phyloP scores from a whole-genome alignment of 768 basidiomycete genomes.

The Leccinellum rugosiceps region DNA sequence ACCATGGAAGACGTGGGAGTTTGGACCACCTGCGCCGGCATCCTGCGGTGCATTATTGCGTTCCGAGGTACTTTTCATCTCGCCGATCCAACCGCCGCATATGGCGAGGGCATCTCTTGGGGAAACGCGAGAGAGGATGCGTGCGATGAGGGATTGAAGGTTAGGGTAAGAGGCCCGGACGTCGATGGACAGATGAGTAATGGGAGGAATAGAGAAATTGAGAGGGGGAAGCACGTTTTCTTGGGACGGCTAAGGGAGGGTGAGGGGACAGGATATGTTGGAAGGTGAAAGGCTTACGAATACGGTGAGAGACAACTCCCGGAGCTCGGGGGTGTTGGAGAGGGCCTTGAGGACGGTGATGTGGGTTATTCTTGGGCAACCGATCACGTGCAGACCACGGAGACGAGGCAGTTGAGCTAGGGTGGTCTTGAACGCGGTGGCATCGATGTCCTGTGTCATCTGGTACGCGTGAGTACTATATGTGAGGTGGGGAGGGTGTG shows the following conservation, averaged over 20 bases:
- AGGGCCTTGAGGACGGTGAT: conserved; percentile 41
- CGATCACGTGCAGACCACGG: conserved; percentile 56
- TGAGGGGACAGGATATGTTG: not conserved
- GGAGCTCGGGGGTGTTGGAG: conserved; percentile 49
- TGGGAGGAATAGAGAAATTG: conserved; percentile 32
- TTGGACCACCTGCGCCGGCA: not conserved
- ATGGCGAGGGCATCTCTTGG: conserved; percentile 31
- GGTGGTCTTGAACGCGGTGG: conserved; percentile 44
- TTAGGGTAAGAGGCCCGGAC: conserved; percentile 33
- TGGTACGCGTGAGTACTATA: conserved; percentile 23
- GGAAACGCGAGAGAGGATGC: conserved; percentile 23
- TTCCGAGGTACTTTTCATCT: conserved; percentile 28
- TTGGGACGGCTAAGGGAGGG: conserved; percentile 11
- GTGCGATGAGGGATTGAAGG: conserved; percentile 14
- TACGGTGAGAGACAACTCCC: conserved; percentile 59
- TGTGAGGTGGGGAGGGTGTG: not conserved
- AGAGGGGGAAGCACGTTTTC: conserved; percentile 6
- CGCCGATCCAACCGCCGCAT: conserved; percentile 33
- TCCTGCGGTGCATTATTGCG: conserved; percentile 1
- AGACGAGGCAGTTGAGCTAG: conserved; percentile 52
- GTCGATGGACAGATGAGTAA: conserved; percentile 55
- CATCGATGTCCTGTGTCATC: conserved; percentile 57
- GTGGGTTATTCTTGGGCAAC: conserved; percentile 59
- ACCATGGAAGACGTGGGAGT: conserved; percentile 1
- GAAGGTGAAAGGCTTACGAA: conserved; percentile 40